A percentile compares a stretch with the other conserved stretches of the same genome.
Conservation (phyloP, 164 flowering plant genomes). For the Chimonanthus praecox region DNA sequence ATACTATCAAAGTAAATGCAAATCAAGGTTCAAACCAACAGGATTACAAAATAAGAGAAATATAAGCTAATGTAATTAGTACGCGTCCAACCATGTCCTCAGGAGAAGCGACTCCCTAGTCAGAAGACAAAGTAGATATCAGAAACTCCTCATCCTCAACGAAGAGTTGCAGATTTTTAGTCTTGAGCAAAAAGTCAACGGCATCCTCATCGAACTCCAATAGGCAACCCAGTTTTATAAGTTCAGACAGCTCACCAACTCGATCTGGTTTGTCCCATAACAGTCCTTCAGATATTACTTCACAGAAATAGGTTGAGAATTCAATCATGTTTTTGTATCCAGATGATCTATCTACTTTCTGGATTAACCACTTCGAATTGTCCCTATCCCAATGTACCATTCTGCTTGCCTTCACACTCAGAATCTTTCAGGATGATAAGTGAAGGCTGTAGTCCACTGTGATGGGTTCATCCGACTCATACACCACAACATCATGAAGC, state of each 20-base stretch:
- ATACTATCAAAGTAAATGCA: too few species aligned
- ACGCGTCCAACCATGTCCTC: too few species aligned
- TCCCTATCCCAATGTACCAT: conserved; percentile 58
- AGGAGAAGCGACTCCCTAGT: not conserved
- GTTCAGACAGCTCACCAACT: conserved; percentile 38
- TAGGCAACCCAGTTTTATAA: conserved; percentile 44
- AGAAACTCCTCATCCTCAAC: conserved; percentile 42
- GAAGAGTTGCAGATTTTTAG: conserved; percentile 50
- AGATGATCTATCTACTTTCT: conserved; percentile 30
- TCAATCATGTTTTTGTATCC: conserved; percentile 29
- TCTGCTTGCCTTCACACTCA: conserved; percentile 21
- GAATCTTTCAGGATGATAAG: conserved; percentile 7
- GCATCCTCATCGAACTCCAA: conserved; percentile 37
- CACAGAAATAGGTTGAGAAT: conserved; percentile 44
- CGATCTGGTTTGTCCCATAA: conserved; percentile 48
- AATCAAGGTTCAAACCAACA: too few species aligned
- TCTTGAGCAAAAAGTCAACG: conserved; percentile 40
- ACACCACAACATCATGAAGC: conserved; percentile 31
- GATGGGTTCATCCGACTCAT: conserved; percentile 39
- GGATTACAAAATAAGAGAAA: too few species aligned
- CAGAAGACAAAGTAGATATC: not conserved
- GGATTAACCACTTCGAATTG: conserved; percentile 29
- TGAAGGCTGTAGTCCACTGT: conserved; percentile 23
- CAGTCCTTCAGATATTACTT: conserved; percentile 56
- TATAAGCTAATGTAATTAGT: too few species aligned